Evolutionary conservation across 768 basidiomycete species (phyloP).

Genomic region (Mycena kentingensis): DNA sequence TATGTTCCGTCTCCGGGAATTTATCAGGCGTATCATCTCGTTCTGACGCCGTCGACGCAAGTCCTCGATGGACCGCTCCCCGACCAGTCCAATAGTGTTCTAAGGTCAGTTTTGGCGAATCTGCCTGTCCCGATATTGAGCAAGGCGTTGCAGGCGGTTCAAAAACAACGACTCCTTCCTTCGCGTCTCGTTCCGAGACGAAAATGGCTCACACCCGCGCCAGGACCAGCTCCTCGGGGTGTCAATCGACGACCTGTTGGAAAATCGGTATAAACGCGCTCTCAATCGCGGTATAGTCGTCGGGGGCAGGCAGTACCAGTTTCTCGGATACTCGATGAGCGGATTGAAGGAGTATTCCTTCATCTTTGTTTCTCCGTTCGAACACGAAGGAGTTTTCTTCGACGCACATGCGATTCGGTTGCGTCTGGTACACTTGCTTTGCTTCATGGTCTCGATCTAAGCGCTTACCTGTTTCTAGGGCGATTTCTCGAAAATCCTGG

Average conservation of each 20-base stretch:
- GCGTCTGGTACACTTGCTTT: slow-evolving; percentile 34
- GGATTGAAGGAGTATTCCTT: slow-evolving; percentile 52
- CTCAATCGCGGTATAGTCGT: slow-evolving; percentile 39
- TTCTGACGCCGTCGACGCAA: slow-evolving; percentile 41
- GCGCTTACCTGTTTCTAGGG: slow-evolving; percentile 29
- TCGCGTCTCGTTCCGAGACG: slow-evolving; percentile 53
- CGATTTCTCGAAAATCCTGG: slow-evolving; percentile 39
- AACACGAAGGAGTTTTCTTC: slow-evolving; percentile 22
- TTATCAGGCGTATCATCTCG: slow-evolving; percentile 37
- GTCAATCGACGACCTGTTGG: slow-evolving; percentile 35
- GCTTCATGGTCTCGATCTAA: not conserved
- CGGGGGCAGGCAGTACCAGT: slow-evolving; percentile 46
- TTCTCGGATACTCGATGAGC: slow-evolving; percentile 57
- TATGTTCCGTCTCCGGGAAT: slow-evolving; percentile 12
- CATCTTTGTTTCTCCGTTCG: slow-evolving; percentile 50
- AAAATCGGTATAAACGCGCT: slow-evolving; percentile 34
- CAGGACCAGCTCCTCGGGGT: slow-evolving; percentile 28
- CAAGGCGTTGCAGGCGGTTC: slow-evolving; percentile 38
- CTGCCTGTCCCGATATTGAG: slow-evolving; percentile 40
- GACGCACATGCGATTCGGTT: slow-evolving; percentile 32
- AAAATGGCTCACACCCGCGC: slow-evolving; percentile 40
- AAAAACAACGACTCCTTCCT: slow-evolving; percentile 44
- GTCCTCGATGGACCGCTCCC: slow-evolving; percentile 41
- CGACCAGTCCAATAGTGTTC: slow-evolving; percentile 21
- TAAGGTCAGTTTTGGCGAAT: slow-evolving; percentile 14